These are phyloP conservation scores for Paramecium tetraurelia DNA, from an alignment of 73 alveolate species.

Conservation along the genomic window DNA sequence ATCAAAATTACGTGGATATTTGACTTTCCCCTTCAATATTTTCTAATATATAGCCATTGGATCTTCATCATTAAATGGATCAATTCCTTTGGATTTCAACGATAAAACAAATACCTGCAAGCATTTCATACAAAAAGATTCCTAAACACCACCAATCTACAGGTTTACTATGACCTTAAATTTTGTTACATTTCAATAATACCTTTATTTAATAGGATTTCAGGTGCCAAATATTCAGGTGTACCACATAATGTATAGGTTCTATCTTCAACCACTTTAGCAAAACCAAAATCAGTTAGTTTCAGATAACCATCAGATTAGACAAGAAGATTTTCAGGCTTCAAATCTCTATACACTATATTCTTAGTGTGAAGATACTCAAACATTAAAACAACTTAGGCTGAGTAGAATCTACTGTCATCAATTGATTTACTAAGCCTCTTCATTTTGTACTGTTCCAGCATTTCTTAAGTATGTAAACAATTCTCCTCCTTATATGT, in stretches of 20 bases:
- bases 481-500: constrained; percentile 97
- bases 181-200: not conserved
- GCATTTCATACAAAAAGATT: constrained; percentile 91
- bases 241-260: constrained; percentile 99
- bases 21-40: constrained; percentile 87
- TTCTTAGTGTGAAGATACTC: constrained; percentile 95
- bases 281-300: constrained; percentile 99
- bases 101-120: constrained; percentile 73
- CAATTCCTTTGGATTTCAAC: constrained; percentile 63
- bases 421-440: constrained; percentile 68
- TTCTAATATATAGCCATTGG: constrained; percentile 96
- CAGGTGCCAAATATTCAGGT: constrained; percentile 99
- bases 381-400: constrained; percentile 82
- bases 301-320: constrained; percentile 94
- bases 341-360: constrained; percentile 93
- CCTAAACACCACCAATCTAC: constrained; percentile 99
- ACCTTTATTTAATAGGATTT: constrained; percentile 86
- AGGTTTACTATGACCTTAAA: constrained; percentile 98
- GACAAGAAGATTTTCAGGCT: constrained; percentile 94
- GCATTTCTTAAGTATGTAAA: constrained; percentile 83
- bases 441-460: constrained; percentile 79
- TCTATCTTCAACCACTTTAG: constrained; percentile 94
- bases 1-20: constrained; percentile 87
- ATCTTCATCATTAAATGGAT: constrained; percentile 95
- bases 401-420: constrained; percentile 67